phyloP scores from a whole-genome alignment of 164 flowering plant genomes.

The Pachysandra terminalis region DNA sequence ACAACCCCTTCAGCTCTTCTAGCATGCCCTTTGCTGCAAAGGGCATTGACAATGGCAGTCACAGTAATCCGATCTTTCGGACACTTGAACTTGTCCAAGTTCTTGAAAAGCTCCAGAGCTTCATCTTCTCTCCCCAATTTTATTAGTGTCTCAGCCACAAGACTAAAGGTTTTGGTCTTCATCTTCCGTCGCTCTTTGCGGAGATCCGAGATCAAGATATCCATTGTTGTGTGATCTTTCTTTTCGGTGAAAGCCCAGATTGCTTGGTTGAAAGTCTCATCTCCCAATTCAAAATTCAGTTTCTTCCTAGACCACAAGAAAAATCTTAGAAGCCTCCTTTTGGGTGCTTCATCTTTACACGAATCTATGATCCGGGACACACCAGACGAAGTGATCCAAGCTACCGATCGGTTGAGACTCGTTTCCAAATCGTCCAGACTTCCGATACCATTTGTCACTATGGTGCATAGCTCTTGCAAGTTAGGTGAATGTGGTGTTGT shows the following conservation, averaged over 20 bases:
- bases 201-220: constrained; percentile 54
- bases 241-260: constrained; percentile 47
- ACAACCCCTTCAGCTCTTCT: constrained; percentile 66
- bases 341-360: constrained; percentile 50
- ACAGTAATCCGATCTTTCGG: constrained; percentile 39
- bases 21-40: constrained; percentile 70
- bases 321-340: constrained; percentile 64
- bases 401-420: constrained; percentile 27
- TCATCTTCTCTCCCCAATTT: constrained; percentile 64
- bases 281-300: constrained; percentile 28
- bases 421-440: constrained; percentile 66
- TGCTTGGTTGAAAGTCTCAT: constrained; percentile 48
- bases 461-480: constrained; percentile 35
- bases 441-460: constrained; percentile 46
- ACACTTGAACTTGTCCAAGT: constrained; percentile 59
- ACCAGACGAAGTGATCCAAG: constrained; percentile 34
- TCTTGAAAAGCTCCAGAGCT: constrained; percentile 73
- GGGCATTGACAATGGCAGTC: constrained; percentile 52
- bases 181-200: constrained; percentile 43
- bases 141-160: constrained; percentile 57
- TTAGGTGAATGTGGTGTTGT: constrained; percentile 17
- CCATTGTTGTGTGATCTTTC: constrained; percentile 52
- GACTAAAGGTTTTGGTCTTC: constrained; percentile 48
- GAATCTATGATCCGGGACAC: constrained; percentile 45
- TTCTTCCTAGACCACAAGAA: constrained; percentile 59